These are phyloP conservation scores for Oropetium thomaeum DNA, from an alignment of 176 grass and related monocot species.

Conservation along the genomic window DNA sequence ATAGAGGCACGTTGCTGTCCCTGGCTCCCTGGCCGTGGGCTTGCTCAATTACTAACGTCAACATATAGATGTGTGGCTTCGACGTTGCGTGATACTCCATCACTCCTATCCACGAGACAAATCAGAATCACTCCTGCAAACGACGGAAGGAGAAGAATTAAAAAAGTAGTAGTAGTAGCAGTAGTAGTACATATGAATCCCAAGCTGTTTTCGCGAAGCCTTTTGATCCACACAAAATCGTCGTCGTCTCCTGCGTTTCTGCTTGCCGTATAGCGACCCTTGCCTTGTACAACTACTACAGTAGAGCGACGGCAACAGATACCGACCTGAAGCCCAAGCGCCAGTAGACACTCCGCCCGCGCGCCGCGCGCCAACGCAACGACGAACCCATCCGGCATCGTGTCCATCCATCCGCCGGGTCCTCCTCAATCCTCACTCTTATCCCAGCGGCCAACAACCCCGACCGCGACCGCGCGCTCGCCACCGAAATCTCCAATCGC, in stretches of 20 bases:
- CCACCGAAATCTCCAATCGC: background rate
- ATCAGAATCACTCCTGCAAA: background rate
- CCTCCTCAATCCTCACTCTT: background rate
- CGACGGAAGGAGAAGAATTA: too few species aligned
- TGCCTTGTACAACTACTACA: too few species aligned
- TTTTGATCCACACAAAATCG: too few species aligned
- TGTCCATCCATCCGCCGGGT: background rate
- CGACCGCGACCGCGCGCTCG: constrained; percentile 16
- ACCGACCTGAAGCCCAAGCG: background rate
- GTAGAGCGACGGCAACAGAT: background rate
- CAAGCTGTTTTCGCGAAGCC: too few species aligned
- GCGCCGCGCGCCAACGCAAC: too few species aligned
- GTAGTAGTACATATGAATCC: too few species aligned
- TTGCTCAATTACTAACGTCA: background rate
- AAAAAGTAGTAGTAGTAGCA: too few species aligned
- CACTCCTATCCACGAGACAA: too few species aligned
- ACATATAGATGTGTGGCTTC: background rate
- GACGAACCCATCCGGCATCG: background rate
- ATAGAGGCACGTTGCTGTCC: too few species aligned
- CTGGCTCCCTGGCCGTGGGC: background rate
- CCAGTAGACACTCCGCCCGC: background rate
- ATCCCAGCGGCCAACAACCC: constrained; percentile 2
- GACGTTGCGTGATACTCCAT: too few species aligned
- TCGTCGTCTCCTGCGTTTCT: too few species aligned
- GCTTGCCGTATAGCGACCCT: too few species aligned